Evolutionary conservation across 1,284 basidiomycete genomes (phyloP).

Genomic region (Exobasidium rhododendri): DNA sequence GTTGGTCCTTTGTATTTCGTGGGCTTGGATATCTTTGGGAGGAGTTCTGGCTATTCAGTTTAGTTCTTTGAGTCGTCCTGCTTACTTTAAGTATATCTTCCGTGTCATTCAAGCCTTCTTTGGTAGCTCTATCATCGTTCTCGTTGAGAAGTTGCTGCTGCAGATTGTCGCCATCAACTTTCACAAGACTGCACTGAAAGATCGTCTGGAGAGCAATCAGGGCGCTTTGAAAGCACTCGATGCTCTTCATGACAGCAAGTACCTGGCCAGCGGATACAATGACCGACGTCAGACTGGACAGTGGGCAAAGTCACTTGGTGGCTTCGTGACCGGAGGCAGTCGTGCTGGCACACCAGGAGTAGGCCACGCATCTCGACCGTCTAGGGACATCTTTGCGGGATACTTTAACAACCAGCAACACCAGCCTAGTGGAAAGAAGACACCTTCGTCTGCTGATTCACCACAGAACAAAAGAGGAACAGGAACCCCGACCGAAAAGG

Average conservation of each 20-base stretch:
- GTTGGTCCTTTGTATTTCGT: slow-evolving; percentile 46
- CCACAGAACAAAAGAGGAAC: slow-evolving; percentile 21
- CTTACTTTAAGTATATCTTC: slow-evolving; percentile 40
- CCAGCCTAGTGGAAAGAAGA: slow-evolving; percentile 9
- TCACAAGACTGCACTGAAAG: slow-evolving; percentile 49
- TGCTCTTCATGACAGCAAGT: slow-evolving; percentile 48
- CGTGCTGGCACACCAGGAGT: slow-evolving; percentile 28
- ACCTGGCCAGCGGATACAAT: slow-evolving; percentile 21
- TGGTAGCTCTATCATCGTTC: slow-evolving; percentile 40
- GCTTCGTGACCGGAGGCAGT: slow-evolving; percentile 4
- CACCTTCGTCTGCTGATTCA: slow-evolving; percentile 1
- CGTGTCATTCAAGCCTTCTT: slow-evolving; percentile 38
- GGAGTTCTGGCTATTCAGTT: slow-evolving; percentile 38
- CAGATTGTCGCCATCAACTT: slow-evolving; percentile 49
- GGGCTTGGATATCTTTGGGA: slow-evolving; percentile 52
- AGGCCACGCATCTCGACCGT: slow-evolving; percentile 29
- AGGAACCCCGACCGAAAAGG: slow-evolving; percentile 19
- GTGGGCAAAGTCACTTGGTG: slow-evolving; percentile 22
- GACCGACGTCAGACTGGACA: slow-evolving; percentile 17
- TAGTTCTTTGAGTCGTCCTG: slow-evolving; percentile 20
- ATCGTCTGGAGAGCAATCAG: slow-evolving; percentile 45
- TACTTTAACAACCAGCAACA: slow-evolving; percentile 24
- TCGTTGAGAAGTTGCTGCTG: slow-evolving; percentile 42
- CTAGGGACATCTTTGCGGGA: slow-evolving; percentile 34
- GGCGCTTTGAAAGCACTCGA: slow-evolving; percentile 44